Percentiles rank a stretch among this genome's conserved stretches.
These are phyloP conservation scores for Metarhizium rileyi DNA, from an alignment of 2,329 filamentous ascomycete species.

Conservation along the genomic window DNA sequence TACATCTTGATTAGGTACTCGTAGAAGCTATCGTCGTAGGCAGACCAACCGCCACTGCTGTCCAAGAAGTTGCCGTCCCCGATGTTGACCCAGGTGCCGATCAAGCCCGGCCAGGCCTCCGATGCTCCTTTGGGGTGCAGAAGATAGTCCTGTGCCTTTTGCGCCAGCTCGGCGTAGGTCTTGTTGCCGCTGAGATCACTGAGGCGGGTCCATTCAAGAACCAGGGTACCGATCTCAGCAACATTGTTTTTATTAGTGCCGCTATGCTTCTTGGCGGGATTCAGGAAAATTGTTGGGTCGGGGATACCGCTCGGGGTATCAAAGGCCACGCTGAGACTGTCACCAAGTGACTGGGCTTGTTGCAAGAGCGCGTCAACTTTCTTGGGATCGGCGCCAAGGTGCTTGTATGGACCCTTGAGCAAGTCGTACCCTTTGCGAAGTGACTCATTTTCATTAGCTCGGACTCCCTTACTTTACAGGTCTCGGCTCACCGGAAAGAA, in stretches of 20 bases:
- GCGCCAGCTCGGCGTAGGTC: constrained; percentile 55
- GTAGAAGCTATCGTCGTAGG: constrained; percentile 72
- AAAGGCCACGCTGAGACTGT: constrained; percentile 69
- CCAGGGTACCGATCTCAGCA: constrained; percentile 66
- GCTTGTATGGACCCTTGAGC: constrained; percentile 53
- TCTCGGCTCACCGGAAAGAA: constrained; percentile 54
- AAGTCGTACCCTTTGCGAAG: constrained; percentile 53
- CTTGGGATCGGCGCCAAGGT: constrained; percentile 31
- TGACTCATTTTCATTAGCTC: background rate
- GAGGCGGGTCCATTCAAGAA: constrained; percentile 76
- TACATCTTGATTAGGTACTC: constrained; percentile 92
- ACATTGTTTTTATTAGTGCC: constrained; percentile 54
- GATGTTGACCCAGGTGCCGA: constrained; percentile 59
- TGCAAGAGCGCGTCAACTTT: constrained; percentile 50
- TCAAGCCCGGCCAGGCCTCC: constrained; percentile 68
- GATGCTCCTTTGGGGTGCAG: constrained; percentile 46
- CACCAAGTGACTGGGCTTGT: constrained; percentile 60
- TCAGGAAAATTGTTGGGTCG: constrained; percentile 56
- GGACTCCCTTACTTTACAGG: background rate
- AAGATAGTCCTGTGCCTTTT: constrained; percentile 61
- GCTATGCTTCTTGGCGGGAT: constrained; percentile 36
- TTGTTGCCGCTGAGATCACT: constrained; percentile 62
- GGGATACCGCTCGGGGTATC: constrained; percentile 68
- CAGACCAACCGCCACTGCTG: constrained; percentile 63
- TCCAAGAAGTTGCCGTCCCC: constrained; percentile 57